Base-by-base conservation (phyloP, 306 rosid species). In the Prunus davidiana region DNA sequence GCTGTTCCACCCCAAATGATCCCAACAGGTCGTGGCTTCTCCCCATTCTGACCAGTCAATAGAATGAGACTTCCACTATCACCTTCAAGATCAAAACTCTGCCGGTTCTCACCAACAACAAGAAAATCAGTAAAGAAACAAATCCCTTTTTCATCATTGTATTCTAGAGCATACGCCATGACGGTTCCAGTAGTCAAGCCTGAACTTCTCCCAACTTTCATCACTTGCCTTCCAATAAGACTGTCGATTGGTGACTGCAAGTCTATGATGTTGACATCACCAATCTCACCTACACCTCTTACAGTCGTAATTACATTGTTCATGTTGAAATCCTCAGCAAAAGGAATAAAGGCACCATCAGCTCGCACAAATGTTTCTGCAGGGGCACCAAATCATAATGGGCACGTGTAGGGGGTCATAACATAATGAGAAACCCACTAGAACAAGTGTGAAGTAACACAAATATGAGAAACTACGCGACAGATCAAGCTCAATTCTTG, bases 1-100 rank as follows among this genome's bases (percentile, higher is more conserved):
- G 99, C 99, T 19, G 99, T 96, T 78, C 99, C 99, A 49, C 99
- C 99, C 99, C 99, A 96, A 78, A 96, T 96, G 76, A 96, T 96
- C 77, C 99, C 99, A 69, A 92, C 93, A 1, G 99, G 98, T 27
- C 83, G 86, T 52, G 98, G 93, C 80, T 88, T 91, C 87, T 91
- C 92, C 71, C 88, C 82, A 80, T 88, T 87, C 74, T 85, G 85
- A 88, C 93, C 87, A 25, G 91, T 88, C 81, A 96, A 84, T 73
- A 96, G 90, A 80, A 96, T 96, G 82, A 96, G 99, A 73, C 99
- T 96, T 78, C 99, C 99, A 80, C 99, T 96, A 69, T 96, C 99
- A 64, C 99, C 99, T 86, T 95, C 99, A 76, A 95, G 97, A 79
- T 95, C 99, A 87, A 95, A 95, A 8, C 96, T 92, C 89, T 95